Conservation (phyloP, 805 yeast species). For the Candida xiaguanensis region DNA sequence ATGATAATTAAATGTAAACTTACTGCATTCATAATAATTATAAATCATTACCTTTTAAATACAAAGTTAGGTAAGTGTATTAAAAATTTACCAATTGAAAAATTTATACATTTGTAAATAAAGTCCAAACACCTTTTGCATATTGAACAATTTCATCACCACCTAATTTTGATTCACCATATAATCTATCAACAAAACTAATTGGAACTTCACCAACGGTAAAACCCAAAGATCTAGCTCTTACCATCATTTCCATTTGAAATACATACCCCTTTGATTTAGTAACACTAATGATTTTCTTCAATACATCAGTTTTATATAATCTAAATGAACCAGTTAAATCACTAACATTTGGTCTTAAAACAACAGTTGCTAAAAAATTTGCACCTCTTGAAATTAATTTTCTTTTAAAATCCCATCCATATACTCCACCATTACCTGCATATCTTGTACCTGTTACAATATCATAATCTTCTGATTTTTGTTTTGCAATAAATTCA, state of each 20-base stretch:
- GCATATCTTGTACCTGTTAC: constrained; percentile 66
- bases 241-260: constrained; percentile 87
- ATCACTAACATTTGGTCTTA: constrained; percentile 71
- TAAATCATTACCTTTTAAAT: constrained; percentile 14
- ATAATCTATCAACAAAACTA: constrained; percentile 71
- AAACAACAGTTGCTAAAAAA: constrained; percentile 66
- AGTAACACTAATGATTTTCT: constrained; percentile 62
- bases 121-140: constrained; percentile 70
- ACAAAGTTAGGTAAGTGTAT: constrained; percentile 16
- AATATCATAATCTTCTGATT: constrained; percentile 47
- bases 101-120: constrained; percentile 55
- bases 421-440: constrained; percentile 79
- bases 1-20: constrained; percentile 10
- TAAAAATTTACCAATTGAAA: constrained; percentile 4
- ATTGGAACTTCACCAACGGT: constrained; percentile 77
- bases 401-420: constrained; percentile 80
- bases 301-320: constrained; percentile 66
- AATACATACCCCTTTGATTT: constrained; percentile 76
- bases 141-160: constrained; percentile 80
- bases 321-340: constrained; percentile 75
- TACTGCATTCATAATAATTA: constrained; percentile 17
- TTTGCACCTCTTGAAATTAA: constrained; percentile 78
- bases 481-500: constrained; percentile 64
- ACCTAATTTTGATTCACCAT: constrained; percentile 76
- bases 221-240: constrained; percentile 73